Evolutionary conservation across 768 basidiomycete species (phyloP).

Genomic region (Suillus subalutaceus): DNA sequence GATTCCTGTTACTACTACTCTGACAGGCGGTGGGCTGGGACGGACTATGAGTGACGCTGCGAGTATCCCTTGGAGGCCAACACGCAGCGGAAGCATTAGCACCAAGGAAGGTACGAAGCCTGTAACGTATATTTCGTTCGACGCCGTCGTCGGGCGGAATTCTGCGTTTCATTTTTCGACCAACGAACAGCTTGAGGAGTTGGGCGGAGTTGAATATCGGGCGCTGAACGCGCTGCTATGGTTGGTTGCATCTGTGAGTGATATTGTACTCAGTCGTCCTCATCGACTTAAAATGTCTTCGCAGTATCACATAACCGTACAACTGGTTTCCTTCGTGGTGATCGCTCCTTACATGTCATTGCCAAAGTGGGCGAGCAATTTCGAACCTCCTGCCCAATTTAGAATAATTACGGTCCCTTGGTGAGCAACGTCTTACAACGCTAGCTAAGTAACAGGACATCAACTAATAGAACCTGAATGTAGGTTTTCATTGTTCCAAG

Average conservation of each 20-base stretch:
- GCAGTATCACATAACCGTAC: constrained; percentile 79
- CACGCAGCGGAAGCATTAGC: constrained; percentile 19
- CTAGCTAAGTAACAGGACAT: background rate
- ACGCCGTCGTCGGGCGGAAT: constrained; percentile 83
- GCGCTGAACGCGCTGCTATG: constrained; percentile 80
- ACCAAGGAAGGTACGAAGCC: constrained; percentile 44
- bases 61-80: constrained; percentile 28
- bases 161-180: constrained; percentile 71
- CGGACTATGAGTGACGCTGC: constrained; percentile 27
- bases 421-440: constrained; percentile 40
- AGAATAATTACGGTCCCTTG: constrained; percentile 63
- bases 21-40: constrained; percentile 37
- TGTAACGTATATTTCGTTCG: constrained; percentile 85
- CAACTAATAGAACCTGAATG: background rate
- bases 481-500: constrained; percentile 87
- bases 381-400: constrained; percentile 61
- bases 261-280: background rate
- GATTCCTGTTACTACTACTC: constrained; percentile 69
- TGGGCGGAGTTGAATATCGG: constrained; percentile 93
- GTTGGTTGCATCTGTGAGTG: constrained; percentile 73
- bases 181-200: constrained; percentile 83
- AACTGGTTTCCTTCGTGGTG: constrained; percentile 69
- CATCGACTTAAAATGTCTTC: constrained; percentile 3
- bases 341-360: constrained; percentile 81
- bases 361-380: constrained; percentile 58